Percentiles rank a stretch among this genome's conserved stretches.
Conservation (phyloP, 2,329 filamentous ascomycete species). For the Fusarium incarnatum region DNA sequence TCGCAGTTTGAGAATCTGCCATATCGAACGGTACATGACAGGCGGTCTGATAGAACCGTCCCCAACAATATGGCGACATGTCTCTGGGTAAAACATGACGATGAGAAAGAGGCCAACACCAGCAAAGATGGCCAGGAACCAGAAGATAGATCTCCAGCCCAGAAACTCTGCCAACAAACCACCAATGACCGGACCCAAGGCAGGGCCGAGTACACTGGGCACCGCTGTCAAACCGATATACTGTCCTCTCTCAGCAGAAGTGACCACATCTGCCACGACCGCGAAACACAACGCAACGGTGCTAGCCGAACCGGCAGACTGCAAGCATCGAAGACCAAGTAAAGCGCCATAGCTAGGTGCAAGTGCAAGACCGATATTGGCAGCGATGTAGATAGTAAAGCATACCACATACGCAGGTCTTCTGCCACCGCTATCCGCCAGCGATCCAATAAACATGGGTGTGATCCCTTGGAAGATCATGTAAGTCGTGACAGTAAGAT, state of each 20-base stretch:
- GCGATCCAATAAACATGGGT: slow-evolving; percentile 66
- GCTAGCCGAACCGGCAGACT: slow-evolving; percentile 68
- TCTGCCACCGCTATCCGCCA: slow-evolving; percentile 66
- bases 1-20: slow-evolving; percentile 46
- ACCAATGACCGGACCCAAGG: slow-evolving; percentile 67
- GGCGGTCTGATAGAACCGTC: slow-evolving; percentile 63
- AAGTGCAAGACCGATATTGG: slow-evolving; percentile 65
- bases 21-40: slow-evolving; percentile 51
- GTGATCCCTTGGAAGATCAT: slow-evolving; percentile 71
- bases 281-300: slow-evolving; percentile 69
- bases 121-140: slow-evolving; percentile 66
- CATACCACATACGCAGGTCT: slow-evolving; percentile 65
- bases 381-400: slow-evolving; percentile 64
- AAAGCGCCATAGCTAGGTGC: slow-evolving; percentile 62
- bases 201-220: slow-evolving; percentile 61
- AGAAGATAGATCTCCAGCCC: slow-evolving; percentile 72
- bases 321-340: slow-evolving; percentile 65
- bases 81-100: slow-evolving; percentile 65
- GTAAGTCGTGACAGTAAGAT: slow-evolving; percentile 66
- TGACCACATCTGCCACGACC: slow-evolving; percentile 73
- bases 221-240: slow-evolving; percentile 67
- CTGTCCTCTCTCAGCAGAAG: slow-evolving; percentile 69
- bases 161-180: slow-evolving; percentile 67
- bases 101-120: slow-evolving; percentile 57
- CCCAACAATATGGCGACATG: slow-evolving; percentile 61